Percentiles rank a stretch among this genome's conserved stretches.
Conservation (phyloP, 164 flowering plant species). For the Cinnamomum micranthum region DNA sequence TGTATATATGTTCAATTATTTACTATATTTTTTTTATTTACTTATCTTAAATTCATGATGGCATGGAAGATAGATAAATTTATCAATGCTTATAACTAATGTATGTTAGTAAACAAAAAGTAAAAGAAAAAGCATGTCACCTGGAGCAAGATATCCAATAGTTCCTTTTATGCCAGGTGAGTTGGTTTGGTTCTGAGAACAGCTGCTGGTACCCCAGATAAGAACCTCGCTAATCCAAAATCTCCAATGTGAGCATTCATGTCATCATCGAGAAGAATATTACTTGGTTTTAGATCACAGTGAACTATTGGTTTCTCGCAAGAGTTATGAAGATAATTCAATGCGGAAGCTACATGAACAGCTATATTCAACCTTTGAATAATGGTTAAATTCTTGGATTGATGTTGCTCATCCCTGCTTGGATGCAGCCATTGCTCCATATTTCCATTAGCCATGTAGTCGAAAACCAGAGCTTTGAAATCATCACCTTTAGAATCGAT, state of each 20-base stretch:
- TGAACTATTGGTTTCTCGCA: not conserved
- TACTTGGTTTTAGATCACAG: conserved; percentile 2
- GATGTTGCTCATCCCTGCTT: not conserved
- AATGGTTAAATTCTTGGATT: not conserved
- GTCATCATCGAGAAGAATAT: not conserved
- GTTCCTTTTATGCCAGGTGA: conserved; percentile 3
- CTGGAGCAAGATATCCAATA: conserved; percentile 13
- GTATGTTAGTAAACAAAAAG: not conserved
- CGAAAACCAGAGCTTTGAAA: not conserved
- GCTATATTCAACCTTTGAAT: conserved; percentile 1
- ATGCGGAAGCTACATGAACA: conserved; percentile 3
- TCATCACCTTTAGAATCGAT: conserved; percentile 1
- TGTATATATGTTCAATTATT: too few relatives aligned
- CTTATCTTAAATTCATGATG: too few relatives aligned
- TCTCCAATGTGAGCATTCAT: not conserved
- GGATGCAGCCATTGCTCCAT: not conserved
- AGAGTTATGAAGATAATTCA: conserved; percentile 6
- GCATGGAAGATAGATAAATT: too few relatives aligned
- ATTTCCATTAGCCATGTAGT: conserved; percentile 2
- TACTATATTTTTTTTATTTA: too few relatives aligned
- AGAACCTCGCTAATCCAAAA: conserved; percentile 1
- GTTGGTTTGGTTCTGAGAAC: not conserved
- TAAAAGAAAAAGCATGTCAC: not conserved
- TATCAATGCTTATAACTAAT: too few relatives aligned
- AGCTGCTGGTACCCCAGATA: not conserved